Conservation (phyloP, 2,329 filamentous ascomycete genomes). For the Penicillium expansum region DNA sequence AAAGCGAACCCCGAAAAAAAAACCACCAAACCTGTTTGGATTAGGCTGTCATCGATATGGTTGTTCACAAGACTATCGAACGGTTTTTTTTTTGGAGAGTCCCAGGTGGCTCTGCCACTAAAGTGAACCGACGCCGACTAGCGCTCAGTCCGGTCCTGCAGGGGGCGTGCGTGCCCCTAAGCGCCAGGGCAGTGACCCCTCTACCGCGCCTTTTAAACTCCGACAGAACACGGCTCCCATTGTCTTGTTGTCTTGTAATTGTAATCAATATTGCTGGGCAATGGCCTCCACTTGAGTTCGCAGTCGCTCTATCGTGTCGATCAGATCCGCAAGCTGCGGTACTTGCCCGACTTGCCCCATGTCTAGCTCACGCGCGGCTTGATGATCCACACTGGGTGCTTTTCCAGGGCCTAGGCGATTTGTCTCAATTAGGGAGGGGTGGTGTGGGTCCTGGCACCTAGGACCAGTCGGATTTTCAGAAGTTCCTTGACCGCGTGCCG, state of each 20-base stretch:
- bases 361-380: slow-evolving; percentile 25
- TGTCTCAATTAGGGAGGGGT: slow-evolving; percentile 24
- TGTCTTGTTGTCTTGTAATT: neutral
- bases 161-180: slow-evolving; percentile 24
- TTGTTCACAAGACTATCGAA: slow-evolving; percentile 11
- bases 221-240: no score
- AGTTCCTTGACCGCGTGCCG: slow-evolving; percentile 18
- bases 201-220: slow-evolving; percentile 8
- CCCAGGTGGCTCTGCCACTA: slow-evolving; percentile 11
- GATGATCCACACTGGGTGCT: slow-evolving; percentile 23
- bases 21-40: slow-evolving; percentile 1
- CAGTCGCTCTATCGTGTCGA: slow-evolving; percentile 37
- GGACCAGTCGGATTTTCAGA: slow-evolving; percentile 22
- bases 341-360: slow-evolving; percentile 22
- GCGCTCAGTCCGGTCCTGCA: slow-evolving; percentile 5
- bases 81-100: slow-evolving; percentile 11
- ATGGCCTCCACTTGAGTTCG: slow-evolving; percentile 36
- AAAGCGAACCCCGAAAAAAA: slow-evolving; percentile 1
- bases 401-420: slow-evolving; percentile 20
- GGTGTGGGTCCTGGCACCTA: slow-evolving; percentile 26
- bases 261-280: slow-evolving; percentile 20
- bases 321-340: slow-evolving; percentile 31
- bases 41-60: slow-evolving; percentile 5
- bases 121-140: slow-evolving; percentile 10
- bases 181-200: slow-evolving; percentile 13